Conservation (phyloP, 1,284 basidiomycete genomes). For the Marasmius oreades region DNA sequence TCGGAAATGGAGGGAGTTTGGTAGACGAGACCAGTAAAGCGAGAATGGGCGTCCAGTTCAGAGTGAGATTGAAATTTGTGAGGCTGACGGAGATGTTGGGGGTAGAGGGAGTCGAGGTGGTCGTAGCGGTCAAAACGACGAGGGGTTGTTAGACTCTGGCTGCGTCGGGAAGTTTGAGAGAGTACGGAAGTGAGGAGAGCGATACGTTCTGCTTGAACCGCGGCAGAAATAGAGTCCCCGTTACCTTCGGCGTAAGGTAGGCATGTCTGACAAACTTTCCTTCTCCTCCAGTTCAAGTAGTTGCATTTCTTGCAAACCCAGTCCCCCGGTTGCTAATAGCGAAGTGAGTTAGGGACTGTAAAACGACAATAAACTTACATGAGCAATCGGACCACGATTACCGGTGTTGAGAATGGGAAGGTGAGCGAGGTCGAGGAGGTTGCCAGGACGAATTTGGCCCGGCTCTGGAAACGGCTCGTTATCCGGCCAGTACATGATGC, state of each 20-base stretch:
- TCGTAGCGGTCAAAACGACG: constrained; percentile 3
- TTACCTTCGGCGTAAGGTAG: constrained; percentile 83
- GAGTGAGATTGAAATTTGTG: constrained; percentile 43
- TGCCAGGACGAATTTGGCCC: constrained; percentile 68
- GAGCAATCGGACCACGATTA: constrained; percentile 78
- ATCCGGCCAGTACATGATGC: constrained; percentile 84
- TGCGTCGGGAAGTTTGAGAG: constrained; percentile 40
- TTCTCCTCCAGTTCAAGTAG: constrained; percentile 81
- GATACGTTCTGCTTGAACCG: constrained; percentile 80
- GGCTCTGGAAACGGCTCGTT: constrained; percentile 76
- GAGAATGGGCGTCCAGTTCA: constrained; percentile 35
- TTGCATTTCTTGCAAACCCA: constrained; percentile 85
- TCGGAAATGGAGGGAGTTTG: not conserved
- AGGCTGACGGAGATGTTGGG: constrained; percentile 30
- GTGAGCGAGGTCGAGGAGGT: constrained; percentile 50
- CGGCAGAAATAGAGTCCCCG: constrained; percentile 76
- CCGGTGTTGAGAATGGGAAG: constrained; percentile 87
- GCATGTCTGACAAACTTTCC: constrained; percentile 88
- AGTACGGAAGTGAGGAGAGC: constrained; percentile 69
- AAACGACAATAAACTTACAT: constrained; percentile 16
- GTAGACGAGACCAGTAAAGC: not conserved
- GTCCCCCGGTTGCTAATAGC: constrained; percentile 71
- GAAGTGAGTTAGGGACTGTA: too few relatives aligned
- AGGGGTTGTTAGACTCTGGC: constrained; percentile 28
- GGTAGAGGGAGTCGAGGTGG: constrained; percentile 28